Percentiles rank a stretch among this genome's conserved stretches.
These are phyloP conservation scores for Arbutus unedo DNA, from an alignment of 148 eudicot genomes.

Conservation along the genomic window DNA sequence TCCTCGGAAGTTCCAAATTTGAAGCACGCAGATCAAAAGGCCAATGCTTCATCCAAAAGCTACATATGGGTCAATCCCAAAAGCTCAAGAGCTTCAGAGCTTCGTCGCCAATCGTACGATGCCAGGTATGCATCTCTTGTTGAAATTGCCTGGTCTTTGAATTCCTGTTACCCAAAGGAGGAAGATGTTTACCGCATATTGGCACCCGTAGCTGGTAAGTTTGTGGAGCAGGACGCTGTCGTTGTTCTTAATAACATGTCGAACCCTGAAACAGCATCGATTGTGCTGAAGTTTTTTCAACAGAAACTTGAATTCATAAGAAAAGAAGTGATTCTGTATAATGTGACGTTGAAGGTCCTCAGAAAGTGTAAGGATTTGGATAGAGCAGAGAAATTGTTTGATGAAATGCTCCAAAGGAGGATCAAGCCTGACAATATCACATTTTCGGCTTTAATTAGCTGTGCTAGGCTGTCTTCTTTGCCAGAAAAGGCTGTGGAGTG, in stretches of 20 bases:
- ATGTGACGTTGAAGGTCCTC: conserved; percentile 72
- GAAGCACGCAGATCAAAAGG: conserved; percentile 18
- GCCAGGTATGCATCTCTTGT: conserved; percentile 58
- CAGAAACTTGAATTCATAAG: conserved; percentile 18
- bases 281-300: conserved; percentile 45
- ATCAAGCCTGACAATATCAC: conserved; percentile 75
- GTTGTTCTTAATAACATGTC: conserved; percentile 57
- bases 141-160: conserved; percentile 38
- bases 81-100: conserved; percentile 55
- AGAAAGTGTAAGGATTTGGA: conserved; percentile 61
- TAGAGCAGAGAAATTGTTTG: conserved; percentile 64
- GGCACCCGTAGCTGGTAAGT: conserved; percentile 28
- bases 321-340: conserved; percentile 58
- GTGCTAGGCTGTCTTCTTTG: conserved; percentile 57
- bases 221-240: conserved; percentile 73
- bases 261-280: conserved; percentile 43
- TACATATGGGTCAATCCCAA: conserved; percentile 80
- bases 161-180: conserved; percentile 37
- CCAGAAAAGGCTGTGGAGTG: conserved; percentile 70
- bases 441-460: conserved; percentile 76
- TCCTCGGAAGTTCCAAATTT: conserved; percentile 16
- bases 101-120: conserved; percentile 45
- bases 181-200: conserved; percentile 41
- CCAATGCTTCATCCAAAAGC: conserved; percentile 25
- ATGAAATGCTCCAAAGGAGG: conserved; percentile 59